A percentile compares a stretch with the other conserved stretches of the same genome.
phyloP scores from a whole-genome alignment of 306 rosid genomes.

The Citrullus colocynthis region DNA sequence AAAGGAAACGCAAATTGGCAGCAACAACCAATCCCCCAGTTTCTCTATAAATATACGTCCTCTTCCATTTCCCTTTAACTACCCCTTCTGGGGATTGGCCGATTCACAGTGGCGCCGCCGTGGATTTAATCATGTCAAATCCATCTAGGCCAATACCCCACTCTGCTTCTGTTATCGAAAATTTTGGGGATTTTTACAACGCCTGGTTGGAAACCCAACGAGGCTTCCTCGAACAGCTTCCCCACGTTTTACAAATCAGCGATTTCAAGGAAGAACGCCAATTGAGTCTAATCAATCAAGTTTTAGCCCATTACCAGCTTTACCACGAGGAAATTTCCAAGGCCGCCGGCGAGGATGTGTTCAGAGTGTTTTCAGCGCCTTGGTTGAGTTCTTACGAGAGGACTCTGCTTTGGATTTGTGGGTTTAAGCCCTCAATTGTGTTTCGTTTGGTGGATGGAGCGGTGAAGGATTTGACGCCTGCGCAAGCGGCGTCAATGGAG shows the following conservation, averaged over 20 bases:
- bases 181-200: background rate
- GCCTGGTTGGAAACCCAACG: background rate
- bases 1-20: background rate
- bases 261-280: background rate
- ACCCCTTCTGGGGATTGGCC: background rate
- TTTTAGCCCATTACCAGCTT: constrained; percentile 21
- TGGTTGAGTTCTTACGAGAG: constrained; percentile 30
- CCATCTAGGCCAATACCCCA: background rate
- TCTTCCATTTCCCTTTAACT: background rate
- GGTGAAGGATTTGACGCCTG: constrained; percentile 6
- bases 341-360: constrained; percentile 16
- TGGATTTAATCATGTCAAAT: background rate
- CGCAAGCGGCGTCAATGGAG: background rate
- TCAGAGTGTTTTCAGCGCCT: constrained; percentile 18
- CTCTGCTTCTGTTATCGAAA: background rate
- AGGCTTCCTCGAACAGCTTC: background rate
- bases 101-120: background rate
- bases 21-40: background rate
- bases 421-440: constrained; percentile 19
- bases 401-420: constrained; percentile 29
- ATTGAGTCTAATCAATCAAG: constrained; percentile 15
- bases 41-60: background rate
- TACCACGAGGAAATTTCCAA: constrained; percentile 15
- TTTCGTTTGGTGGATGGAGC: constrained; percentile 12
- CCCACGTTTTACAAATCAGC: background rate